phyloP scores from a whole-genome alignment of 495 filamentous ascomycete species.

The Zalerion maritima region DNA sequence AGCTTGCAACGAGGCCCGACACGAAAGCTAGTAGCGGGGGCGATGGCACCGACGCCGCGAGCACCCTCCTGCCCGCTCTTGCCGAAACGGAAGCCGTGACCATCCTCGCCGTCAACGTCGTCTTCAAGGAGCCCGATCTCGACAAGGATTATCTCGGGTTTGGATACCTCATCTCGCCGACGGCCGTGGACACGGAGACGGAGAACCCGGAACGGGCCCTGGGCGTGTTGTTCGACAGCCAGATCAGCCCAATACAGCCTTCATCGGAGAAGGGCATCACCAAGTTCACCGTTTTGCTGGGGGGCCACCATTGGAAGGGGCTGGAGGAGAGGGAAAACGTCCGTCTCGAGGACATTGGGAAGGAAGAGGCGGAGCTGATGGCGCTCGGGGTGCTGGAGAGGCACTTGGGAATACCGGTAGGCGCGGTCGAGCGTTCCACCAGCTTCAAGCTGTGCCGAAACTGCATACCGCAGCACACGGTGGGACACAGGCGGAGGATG shows the following conservation, averaged over 20 bases:
- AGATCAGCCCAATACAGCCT: conserved; percentile 42
- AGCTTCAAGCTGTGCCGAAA: conserved; percentile 50
- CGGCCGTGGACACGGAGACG: conserved; percentile 46
- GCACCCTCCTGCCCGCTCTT: conserved; percentile 40
- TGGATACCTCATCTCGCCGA: conserved; percentile 73
- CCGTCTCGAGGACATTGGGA: conserved; percentile 41
- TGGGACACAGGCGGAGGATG: conserved; percentile 60
- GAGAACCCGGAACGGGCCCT: conserved; percentile 75
- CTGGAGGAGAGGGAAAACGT: no score
- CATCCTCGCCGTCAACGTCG: conserved; percentile 86
- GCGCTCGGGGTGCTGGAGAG: conserved; percentile 51
- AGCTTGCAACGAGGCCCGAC: conserved; percentile 21
- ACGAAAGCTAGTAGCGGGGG: no score
- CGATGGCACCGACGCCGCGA: no score
- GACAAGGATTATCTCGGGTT: conserved; percentile 53
- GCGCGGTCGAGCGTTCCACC: conserved; percentile 33
- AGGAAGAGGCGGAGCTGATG: conserved; percentile 48
- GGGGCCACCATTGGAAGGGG: conserved; percentile 81
- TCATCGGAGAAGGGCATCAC: conserved; percentile 41
- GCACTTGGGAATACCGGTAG: conserved; percentile 50
- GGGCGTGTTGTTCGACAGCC: conserved; percentile 83
- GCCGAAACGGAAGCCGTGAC: conserved; percentile 49
- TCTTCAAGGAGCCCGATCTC: conserved; percentile 50
- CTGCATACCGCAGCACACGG: conserved; percentile 80
- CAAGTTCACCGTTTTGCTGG: conserved; percentile 89